Evolutionary conservation across 495 filamentous ascomycete genomes (phyloP).

Genomic region (Neurospora sublineolata): DNA sequence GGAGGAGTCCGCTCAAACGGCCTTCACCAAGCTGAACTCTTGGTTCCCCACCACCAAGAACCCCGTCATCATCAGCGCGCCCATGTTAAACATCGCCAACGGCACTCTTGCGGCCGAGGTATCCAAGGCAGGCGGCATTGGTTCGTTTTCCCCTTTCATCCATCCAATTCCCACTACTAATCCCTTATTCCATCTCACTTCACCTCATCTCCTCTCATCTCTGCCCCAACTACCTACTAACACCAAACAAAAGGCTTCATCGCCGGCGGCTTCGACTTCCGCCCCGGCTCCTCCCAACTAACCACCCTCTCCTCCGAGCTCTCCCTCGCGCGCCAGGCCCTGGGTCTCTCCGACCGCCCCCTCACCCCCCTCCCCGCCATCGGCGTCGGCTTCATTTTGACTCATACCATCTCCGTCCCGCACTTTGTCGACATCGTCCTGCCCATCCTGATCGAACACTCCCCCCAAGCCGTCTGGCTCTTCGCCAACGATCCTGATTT

Average conservation of each 20-base stretch:
- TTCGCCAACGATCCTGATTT: constrained; percentile 24
- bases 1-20: background rate
- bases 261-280: constrained; percentile 25
- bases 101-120: constrained; percentile 52
- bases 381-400: constrained; percentile 30
- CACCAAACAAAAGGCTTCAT: constrained; percentile 23
- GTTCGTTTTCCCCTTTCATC: constrained; percentile 15
- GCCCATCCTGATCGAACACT: constrained; percentile 32
- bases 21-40: constrained; percentile 5
- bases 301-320: constrained; percentile 25
- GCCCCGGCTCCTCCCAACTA: constrained; percentile 16
- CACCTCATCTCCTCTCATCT: background rate
- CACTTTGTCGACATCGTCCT: constrained; percentile 24
- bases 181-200: background rate
- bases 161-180: background rate
- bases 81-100: constrained; percentile 63
- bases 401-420: constrained; percentile 10
- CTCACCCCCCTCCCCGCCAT: constrained; percentile 23
- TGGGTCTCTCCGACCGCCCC: constrained; percentile 14
- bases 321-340: constrained; percentile 16
- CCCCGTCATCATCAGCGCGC: constrained; percentile 57
- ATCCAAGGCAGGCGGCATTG: constrained; percentile 55
- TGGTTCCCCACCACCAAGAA: constrained; percentile 47
- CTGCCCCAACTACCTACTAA: background rate
- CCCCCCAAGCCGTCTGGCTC: constrained; percentile 64